Conservation (phyloP, 164 flowering plant genomes). For the Platanus orientalis region DNA sequence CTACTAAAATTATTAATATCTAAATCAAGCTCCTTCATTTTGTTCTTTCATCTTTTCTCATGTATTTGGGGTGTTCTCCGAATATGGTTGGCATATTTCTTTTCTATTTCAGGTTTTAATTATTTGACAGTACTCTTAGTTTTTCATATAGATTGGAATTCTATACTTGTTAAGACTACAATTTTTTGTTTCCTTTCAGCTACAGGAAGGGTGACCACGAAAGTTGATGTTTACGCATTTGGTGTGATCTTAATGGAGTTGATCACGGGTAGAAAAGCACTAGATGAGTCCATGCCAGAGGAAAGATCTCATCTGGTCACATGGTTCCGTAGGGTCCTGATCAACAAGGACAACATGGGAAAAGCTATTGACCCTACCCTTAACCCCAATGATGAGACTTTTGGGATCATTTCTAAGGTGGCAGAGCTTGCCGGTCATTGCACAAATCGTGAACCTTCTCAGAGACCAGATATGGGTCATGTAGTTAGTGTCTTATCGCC, state of each 20-base stretch:
- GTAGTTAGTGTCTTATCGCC: conserved; percentile 43
- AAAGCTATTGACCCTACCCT: conserved; percentile 32
- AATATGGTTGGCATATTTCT: too few species aligned
- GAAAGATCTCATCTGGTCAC: conserved; percentile 40
- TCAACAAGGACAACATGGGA: conserved; percentile 29
- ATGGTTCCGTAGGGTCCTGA: conserved; percentile 43
- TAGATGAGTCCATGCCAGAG: conserved; percentile 31
- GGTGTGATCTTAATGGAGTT: conserved; percentile 43
- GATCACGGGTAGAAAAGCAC: conserved; percentile 36
- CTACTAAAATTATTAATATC: background rate
- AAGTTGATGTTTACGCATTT: conserved; percentile 41
- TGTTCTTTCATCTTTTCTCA: too few species aligned
- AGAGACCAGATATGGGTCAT: conserved; percentile 57
- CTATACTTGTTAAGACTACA: background rate
- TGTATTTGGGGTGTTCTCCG: too few species aligned
- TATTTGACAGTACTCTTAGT: too few species aligned
- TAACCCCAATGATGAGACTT: conserved; percentile 42
- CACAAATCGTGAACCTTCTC: conserved; percentile 46
- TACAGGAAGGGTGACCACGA: conserved; percentile 44
- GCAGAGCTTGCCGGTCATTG: conserved; percentile 57
- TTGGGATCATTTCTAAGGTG: conserved; percentile 31
- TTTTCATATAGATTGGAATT: too few species aligned
- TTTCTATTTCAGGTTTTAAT: too few species aligned
- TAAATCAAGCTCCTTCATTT: background rate
- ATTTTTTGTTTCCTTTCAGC: conserved; percentile 18